Conservation (phyloP, 2,329 filamentous ascomycete species). For the Microdochium bolleyi region DNA sequence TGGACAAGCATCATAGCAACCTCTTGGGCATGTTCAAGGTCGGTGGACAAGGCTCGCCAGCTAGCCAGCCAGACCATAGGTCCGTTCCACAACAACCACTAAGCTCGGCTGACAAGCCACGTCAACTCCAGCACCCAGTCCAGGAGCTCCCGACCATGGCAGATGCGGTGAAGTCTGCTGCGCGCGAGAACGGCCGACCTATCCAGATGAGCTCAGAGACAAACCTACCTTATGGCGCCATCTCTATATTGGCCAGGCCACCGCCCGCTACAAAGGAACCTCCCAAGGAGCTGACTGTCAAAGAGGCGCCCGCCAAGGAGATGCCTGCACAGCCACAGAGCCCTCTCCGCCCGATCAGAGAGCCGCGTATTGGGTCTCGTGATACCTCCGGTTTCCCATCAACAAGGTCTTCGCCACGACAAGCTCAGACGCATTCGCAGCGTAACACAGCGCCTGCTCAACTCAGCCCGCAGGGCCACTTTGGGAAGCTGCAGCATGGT, state of each 20-base stretch:
- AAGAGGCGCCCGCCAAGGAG: not conserved
- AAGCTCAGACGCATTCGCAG: not conserved
- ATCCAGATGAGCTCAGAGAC: not conserved
- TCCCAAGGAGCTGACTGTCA: not conserved
- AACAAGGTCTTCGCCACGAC: not conserved
- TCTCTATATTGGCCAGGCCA: not conserved
- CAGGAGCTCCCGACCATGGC: not conserved
- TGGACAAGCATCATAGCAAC: not conserved
- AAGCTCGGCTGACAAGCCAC: not conserved
- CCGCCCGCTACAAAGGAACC: not conserved
- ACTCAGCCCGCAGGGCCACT: not conserved
- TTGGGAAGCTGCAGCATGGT: not conserved
- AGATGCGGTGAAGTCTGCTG: not conserved
- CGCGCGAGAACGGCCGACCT: not conserved
- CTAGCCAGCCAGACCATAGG: not conserved
- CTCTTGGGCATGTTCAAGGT: constrained; percentile 2
- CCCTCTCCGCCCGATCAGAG: not conserved
- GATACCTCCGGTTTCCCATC: not conserved
- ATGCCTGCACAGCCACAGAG: not conserved
- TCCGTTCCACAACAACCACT: not conserved
- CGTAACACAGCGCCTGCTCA: not conserved
- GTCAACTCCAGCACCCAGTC: not conserved
- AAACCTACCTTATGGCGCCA: not conserved
- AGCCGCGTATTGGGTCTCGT: not conserved
- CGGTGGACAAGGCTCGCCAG: not conserved